Conservation (phyloP, 257 asterid genomes). For the Plantago elongata region DNA sequence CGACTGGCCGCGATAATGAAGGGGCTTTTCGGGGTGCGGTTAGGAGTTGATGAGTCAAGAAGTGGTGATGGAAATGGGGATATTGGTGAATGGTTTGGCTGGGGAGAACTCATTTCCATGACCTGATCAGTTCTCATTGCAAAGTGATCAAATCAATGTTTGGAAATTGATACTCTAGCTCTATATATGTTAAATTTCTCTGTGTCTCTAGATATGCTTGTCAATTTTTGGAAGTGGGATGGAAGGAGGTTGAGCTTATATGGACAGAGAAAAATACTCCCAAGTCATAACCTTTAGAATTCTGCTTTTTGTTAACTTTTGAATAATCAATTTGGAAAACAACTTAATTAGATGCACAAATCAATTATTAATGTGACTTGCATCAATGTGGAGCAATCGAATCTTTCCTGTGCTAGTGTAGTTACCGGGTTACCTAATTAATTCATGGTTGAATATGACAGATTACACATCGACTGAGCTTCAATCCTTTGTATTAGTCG, state of each 20-base stretch:
- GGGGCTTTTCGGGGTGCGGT: slow-evolving; percentile 49
- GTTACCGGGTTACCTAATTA: no score
- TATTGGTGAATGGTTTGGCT: slow-evolving; percentile 13
- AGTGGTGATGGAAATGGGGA: slow-evolving; percentile 28
- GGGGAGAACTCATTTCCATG: slow-evolving; percentile 30
- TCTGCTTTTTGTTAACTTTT: neutral
- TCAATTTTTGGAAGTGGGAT: neutral
- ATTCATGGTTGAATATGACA: no score
- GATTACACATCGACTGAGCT: no score
- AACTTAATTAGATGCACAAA: no score
- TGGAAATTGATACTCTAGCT: neutral
- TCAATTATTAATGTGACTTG: no score
- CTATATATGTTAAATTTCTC: no score
- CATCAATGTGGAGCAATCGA: no score
- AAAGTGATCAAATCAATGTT: neutral
- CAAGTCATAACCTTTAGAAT: neutral
- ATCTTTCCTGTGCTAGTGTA: no score
- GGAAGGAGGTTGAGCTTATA: slow-evolving; percentile 27
- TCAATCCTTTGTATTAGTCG: no score
- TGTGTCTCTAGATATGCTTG: neutral
- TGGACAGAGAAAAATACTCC: slow-evolving; percentile 7
- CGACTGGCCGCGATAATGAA: slow-evolving; percentile 29
- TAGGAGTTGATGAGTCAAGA: slow-evolving; percentile 24
- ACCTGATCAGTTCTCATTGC: slow-evolving; percentile 26
- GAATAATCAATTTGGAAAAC: neutral